A percentile compares a stretch with the other conserved stretches of the same genome.
phyloP scores from a whole-genome alignment of 768 basidiomycete genomes.

The Mycena crocata region DNA sequence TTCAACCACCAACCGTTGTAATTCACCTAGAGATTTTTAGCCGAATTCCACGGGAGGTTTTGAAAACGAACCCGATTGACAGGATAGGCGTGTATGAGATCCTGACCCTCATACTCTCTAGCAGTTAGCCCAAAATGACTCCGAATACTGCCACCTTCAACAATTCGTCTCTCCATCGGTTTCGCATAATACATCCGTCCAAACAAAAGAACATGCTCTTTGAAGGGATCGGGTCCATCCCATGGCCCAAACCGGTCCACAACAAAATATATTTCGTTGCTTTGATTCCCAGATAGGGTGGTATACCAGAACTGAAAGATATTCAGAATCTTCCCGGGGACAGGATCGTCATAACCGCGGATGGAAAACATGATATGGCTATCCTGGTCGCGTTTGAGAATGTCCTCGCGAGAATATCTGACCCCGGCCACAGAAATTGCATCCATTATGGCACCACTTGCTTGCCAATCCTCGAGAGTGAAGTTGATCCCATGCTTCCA shows the following conservation, averaged over 20 bases:
- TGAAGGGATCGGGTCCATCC: background rate
- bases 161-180: background rate
- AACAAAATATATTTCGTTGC: background rate
- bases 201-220: background rate
- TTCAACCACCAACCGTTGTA: too few species aligned
- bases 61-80: background rate
- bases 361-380: too few species aligned
- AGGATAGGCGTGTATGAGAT: background rate
- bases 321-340: background rate
- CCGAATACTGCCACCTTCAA: background rate
- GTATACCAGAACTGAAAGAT: constrained; percentile 4
- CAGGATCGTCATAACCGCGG: too few species aligned
- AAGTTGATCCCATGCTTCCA: background rate
- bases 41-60: too few species aligned
- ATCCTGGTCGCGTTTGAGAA: too few species aligned
- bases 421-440: too few species aligned
- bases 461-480: background rate
- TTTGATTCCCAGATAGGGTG: background rate
- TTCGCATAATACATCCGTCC: background rate
- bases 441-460: too few species aligned
- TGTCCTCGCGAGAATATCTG: too few species aligned
- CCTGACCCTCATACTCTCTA: background rate
- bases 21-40: too few species aligned
- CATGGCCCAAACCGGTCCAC: background rate
- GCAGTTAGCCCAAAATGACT: background rate